Conservation (phyloP, 2,329 filamentous ascomycete species). For the Didymellaceae sp. region DNA sequence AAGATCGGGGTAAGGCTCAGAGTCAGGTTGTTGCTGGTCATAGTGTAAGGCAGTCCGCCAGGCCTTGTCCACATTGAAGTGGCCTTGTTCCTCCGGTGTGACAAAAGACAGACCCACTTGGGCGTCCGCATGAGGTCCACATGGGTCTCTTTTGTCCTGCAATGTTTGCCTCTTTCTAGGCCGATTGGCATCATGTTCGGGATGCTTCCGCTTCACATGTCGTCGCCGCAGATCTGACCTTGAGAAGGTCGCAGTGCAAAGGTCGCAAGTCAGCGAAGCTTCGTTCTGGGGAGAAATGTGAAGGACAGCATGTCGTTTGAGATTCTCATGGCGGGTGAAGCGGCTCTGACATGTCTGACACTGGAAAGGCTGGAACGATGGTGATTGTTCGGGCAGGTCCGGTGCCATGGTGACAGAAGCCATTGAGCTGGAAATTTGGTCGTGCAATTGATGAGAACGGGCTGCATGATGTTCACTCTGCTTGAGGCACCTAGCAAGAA, state of each 20-base stretch:
- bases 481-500: constrained; percentile 1
- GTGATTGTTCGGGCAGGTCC: constrained; percentile 1
- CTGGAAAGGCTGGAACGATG: constrained; percentile 27
- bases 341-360: constrained; percentile 28
- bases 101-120: background rate
- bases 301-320: constrained; percentile 28
- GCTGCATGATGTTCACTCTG: constrained; percentile 3
- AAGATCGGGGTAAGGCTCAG: background rate
- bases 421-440: background rate
- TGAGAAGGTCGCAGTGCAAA: constrained; percentile 28
- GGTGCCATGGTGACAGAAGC: constrained; percentile 4
- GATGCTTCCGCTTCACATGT: constrained; percentile 29
- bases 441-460: background rate
- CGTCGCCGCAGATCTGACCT: constrained; percentile 28
- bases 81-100: constrained; percentile 3
- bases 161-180: constrained; percentile 13
- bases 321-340: constrained; percentile 32
- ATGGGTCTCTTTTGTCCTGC: background rate
- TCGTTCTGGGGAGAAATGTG: constrained; percentile 20
- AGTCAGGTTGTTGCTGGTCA: background rate
- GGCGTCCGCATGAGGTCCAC: background rate
- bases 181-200: constrained; percentile 13
- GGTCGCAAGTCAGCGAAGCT: constrained; percentile 20
- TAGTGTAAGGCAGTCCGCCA: constrained; percentile 1
- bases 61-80: background rate